Percentiles rank a stretch among this genome's conserved stretches.
These are phyloP conservation scores for Hirsutella minnesotensis DNA, from an alignment of 2,329 filamentous ascomycete genomes.

Conservation along the genomic window DNA sequence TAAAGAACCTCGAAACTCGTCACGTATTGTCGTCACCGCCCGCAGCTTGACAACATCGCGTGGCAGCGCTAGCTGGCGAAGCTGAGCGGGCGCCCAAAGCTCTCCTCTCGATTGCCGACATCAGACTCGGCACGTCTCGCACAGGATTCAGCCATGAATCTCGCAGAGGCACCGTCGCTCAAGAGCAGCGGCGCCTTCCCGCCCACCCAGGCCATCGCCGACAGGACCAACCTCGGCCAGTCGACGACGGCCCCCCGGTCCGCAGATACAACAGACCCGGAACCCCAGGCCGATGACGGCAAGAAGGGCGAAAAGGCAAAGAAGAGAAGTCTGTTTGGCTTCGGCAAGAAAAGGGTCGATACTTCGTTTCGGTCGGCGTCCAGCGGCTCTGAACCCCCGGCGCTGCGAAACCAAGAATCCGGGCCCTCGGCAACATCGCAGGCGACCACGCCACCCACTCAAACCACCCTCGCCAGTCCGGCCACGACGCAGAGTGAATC, in stretches of 20 bases:
- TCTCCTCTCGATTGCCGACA: too few relatives aligned
- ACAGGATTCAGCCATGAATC: conserved; percentile 14
- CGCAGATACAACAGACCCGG: conserved; percentile 13
- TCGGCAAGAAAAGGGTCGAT: conserved; percentile 48
- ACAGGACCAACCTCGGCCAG: conserved; percentile 15
- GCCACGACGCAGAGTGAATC: conserved; percentile 24
- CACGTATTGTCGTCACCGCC: too few relatives aligned
- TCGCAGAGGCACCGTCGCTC: conserved; percentile 15
- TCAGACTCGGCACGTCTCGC: background rate
- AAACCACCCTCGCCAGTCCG: background rate
- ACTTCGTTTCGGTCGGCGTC: conserved; percentile 24
- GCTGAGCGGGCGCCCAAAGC: too few relatives aligned
- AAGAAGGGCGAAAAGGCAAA: conserved; percentile 25
- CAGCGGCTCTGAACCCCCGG: conserved; percentile 19
- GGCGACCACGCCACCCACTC: conserved; percentile 28
- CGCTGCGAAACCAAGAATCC: conserved; percentile 22
- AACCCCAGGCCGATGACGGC: conserved; percentile 16
- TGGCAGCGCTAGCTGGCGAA: too few relatives aligned
- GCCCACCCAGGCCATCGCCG: conserved; percentile 10
- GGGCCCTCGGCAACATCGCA: conserved; percentile 22
- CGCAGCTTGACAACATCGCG: background rate
- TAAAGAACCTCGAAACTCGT: too few relatives aligned
- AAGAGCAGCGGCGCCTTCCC: conserved; percentile 6
- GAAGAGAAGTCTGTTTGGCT: conserved; percentile 47
- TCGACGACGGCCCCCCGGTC: conserved; percentile 20